phyloP scores from a whole-genome alignment of 2,329 filamentous ascomycete species.

The Cladosporium sp. region DNA sequence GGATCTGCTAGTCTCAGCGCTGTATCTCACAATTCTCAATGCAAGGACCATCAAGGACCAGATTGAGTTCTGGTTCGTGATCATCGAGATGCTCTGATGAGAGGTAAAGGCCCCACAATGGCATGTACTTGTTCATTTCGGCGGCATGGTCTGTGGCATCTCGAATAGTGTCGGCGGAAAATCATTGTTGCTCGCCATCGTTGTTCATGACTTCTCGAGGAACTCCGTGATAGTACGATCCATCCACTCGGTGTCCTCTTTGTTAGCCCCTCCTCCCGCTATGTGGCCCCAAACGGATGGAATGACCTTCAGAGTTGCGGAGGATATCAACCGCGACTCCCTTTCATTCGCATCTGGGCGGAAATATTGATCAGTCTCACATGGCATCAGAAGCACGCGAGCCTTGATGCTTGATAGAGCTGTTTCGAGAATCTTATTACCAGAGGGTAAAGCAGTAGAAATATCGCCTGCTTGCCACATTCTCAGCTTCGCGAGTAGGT shows the following conservation, averaged over 20 bases:
- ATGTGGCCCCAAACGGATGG: conserved; percentile 41
- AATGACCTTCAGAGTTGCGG: conserved; percentile 31
- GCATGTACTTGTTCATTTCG: too few species aligned
- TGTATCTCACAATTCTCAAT: too few species aligned
- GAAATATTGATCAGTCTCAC: conserved; percentile 40
- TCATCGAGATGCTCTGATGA: too few species aligned
- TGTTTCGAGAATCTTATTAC: conserved; percentile 29
- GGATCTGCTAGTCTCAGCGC: too few species aligned
- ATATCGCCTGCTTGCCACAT: conserved; percentile 44
- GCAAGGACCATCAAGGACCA: too few species aligned
- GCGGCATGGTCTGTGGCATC: too few species aligned
- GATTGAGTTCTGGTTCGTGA: too few species aligned
- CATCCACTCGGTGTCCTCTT: neutral
- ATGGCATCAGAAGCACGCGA: conserved; percentile 37
- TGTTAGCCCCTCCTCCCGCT: conserved; percentile 32
- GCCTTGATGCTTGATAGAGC: conserved; percentile 36
- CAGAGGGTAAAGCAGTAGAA: conserved; percentile 27
- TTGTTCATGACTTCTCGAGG: neutral
- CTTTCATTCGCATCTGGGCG: conserved; percentile 35
- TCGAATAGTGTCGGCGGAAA: too few species aligned
- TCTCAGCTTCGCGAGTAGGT: conserved; percentile 34
- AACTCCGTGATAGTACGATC: neutral
- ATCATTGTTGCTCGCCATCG: neutral
- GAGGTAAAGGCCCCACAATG: too few species aligned
- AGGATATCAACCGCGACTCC: conserved; percentile 33